These are phyloP conservation scores for Backusella westeae DNA, from an alignment of 192 early-diverging fungal genomes.

Conservation along the genomic window DNA sequence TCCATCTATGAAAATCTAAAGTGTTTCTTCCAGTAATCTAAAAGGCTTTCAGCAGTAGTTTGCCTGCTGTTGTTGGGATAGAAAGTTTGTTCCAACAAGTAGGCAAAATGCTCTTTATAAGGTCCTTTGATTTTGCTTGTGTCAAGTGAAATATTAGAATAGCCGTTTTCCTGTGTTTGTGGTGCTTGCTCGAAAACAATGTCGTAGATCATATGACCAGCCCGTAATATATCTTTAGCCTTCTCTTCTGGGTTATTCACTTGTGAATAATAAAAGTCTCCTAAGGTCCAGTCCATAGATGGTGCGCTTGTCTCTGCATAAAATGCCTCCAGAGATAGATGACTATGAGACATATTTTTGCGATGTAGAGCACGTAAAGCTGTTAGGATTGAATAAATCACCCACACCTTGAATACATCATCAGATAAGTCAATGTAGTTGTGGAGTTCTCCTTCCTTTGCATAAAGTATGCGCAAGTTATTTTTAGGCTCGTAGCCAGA, in stretches of 20 bases:
- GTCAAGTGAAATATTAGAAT: background rate
- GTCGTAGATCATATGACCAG: background rate
- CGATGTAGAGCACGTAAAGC: background rate
- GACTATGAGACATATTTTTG: background rate
- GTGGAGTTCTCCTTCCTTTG: background rate
- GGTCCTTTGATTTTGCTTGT: background rate
- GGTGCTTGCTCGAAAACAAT: background rate
- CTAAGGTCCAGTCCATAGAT: background rate
- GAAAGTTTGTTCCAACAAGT: background rate
- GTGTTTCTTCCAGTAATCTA: background rate
- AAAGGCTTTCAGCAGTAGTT: background rate
- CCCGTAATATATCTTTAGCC: background rate
- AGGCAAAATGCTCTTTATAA: background rate
- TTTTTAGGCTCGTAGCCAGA: background rate
- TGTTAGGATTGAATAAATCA: background rate
- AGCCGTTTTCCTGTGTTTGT: background rate
- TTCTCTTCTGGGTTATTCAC: background rate
- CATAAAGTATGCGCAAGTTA: background rate
- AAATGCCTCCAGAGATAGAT: background rate
- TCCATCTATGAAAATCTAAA: background rate
- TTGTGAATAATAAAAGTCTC: background rate
- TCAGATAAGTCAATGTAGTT: background rate
- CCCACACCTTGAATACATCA: conserved; percentile 1
- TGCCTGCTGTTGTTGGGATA: background rate
- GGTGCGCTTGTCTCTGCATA: background rate